Evolutionary conservation across 208 protist genomes (phyloP).

Genomic region (Tritrichomonas foetus): DNA sequence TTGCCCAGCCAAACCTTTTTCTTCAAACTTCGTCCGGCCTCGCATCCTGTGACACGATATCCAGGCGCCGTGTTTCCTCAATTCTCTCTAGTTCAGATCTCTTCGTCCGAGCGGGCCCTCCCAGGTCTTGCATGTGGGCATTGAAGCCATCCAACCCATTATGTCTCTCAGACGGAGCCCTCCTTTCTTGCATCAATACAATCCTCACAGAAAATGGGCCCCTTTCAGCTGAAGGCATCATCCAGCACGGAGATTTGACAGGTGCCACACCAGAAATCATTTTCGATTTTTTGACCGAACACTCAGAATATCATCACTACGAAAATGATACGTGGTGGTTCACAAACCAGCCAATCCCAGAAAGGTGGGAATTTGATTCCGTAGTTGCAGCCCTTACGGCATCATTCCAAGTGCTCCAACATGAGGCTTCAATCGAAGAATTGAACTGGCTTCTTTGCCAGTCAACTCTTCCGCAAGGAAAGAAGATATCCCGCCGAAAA

Average conservation of each 20-base stretch:
- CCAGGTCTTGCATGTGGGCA: slow-evolving; percentile 3
- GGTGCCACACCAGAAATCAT: neutral
- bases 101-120: neutral
- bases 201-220: neutral
- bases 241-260: neutral
- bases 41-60: neutral
- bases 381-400: neutral
- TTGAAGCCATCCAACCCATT: neutral
- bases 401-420: neutral
- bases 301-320: neutral
- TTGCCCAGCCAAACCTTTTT: neutral
- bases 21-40: neutral
- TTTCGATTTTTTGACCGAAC: neutral
- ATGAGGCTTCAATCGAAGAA: neutral
- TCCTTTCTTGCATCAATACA: neutral
- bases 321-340: neutral
- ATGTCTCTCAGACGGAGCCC: neutral
- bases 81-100: slow-evolving; percentile 26
- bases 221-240: neutral
- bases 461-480: neutral
- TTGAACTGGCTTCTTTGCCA: neutral
- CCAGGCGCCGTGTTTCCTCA: neutral
- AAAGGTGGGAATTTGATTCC: neutral
- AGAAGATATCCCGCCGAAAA: slow-evolving; percentile 6
- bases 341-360: neutral